Evolutionary conservation across 345 rosid species (phyloP), one percentile per base, ranked within the genome.

Genomic region (rapeseed (Brassica napus)): DNA sequence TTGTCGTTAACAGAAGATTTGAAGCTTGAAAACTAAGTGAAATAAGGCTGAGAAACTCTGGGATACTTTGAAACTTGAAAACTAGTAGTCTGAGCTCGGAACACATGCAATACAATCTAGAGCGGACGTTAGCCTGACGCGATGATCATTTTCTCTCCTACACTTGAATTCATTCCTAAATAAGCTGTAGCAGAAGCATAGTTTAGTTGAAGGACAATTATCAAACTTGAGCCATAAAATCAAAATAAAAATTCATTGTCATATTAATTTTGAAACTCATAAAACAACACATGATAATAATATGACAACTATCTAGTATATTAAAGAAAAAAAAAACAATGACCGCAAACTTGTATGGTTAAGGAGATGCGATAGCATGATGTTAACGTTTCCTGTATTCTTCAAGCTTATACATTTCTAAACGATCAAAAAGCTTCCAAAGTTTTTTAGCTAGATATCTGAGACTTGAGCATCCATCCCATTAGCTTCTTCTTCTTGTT

Each of bases 401-500:
- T 60, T 76, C 54, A 69, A 68, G 62, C 52, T 42, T 59, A 15
- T 57, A 63, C 81, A 70, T 52, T 26, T 63, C 8, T 54, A 4
- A 65, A 71, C 72, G 6, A 65, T 73, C 57, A 73, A 59, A 67
- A 79, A 44, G 72, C 61, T 65, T 78, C 65, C 16, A 14, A 30
- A 8, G 14, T 14, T 31, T 44, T 44, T 74, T 73, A 68, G 65
- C 65, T 37, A 62, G 60, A 10, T 8, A 54, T 21, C 66, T 65
- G 63, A 69, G 37, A 57, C 71, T 64, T 69, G 23, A 21, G 23
- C 23, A 21, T 21, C 23, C 71, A 55, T 74, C 49, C 77, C 83
- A 72, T 84, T 76, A 67, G 65, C 74, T 74, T 78, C 83, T 76
- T 71, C 44, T 21, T 78, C 76, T 8, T 66, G 68, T 34, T 76